These are phyloP conservation scores for Cladobotryum protrusum DNA, from an alignment of 2,329 filamentous ascomycete genomes.

Conservation along the genomic window DNA sequence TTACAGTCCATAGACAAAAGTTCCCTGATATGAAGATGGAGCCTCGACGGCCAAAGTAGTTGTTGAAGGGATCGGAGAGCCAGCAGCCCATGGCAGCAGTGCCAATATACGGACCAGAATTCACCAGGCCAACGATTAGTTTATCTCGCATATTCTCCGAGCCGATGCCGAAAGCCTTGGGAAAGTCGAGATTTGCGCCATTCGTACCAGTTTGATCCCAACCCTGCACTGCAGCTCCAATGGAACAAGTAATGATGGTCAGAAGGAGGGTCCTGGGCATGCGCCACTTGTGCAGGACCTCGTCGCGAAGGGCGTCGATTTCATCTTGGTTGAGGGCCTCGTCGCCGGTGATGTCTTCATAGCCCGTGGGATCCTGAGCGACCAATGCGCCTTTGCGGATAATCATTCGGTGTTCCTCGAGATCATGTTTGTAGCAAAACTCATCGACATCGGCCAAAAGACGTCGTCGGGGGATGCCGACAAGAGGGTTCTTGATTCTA, in stretches of 20 bases:
- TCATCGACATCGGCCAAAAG: constrained; percentile 50
- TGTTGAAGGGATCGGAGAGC: constrained; percentile 58
- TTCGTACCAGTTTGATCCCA: constrained; percentile 63
- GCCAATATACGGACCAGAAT: constrained; percentile 48
- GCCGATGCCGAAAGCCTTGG: constrained; percentile 42
- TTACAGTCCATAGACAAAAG: constrained; percentile 62
- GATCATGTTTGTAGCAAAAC: constrained; percentile 55
- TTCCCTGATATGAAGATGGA: constrained; percentile 68
- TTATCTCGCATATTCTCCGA: constrained; percentile 30
- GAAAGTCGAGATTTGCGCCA: constrained; percentile 58
- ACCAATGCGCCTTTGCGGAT: constrained; percentile 66
- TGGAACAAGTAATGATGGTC: constrained; percentile 61
- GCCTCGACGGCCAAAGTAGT: constrained; percentile 38
- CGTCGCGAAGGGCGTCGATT: constrained; percentile 52
- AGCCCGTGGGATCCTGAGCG: constrained; percentile 61
- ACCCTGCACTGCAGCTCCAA: constrained; percentile 64
- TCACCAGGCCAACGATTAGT: constrained; percentile 60
- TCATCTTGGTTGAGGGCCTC: constrained; percentile 55
- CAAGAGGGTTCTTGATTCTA: constrained; percentile 42
- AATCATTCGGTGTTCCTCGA: constrained; percentile 51
- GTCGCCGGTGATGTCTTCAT: constrained; percentile 51
- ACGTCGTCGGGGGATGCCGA: constrained; percentile 45
- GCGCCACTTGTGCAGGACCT: constrained; percentile 62
- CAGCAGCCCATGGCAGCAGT: constrained; percentile 52
- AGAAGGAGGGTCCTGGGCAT: constrained; percentile 57